These are phyloP conservation scores for Ustilago xerochloae DNA, from an alignment of 1,284 basidiomycete species.

Conservation along the genomic window DNA sequence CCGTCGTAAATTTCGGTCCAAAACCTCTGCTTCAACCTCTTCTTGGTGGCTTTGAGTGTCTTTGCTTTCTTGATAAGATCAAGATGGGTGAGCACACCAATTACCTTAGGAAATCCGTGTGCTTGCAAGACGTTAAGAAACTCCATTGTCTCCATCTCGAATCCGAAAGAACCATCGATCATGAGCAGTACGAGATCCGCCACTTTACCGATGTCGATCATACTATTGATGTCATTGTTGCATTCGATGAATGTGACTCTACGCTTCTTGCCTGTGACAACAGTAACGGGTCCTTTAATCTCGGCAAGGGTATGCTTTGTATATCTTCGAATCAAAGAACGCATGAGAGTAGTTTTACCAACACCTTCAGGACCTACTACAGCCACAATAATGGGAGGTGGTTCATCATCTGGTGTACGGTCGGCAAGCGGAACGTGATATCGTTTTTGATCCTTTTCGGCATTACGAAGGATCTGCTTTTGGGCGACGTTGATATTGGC, in stretches of 20 bases:
- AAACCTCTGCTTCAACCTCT: slow-evolving; percentile 96
- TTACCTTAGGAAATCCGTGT: slow-evolving; percentile 98
- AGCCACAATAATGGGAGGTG: slow-evolving; percentile 95
- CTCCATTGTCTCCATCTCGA: slow-evolving; percentile 99
- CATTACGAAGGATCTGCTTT: slow-evolving; percentile 86
- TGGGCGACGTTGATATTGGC: slow-evolving; percentile 71
- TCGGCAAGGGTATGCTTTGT: slow-evolving; percentile 94
- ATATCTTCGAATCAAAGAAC: slow-evolving; percentile 89
- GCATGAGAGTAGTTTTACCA: slow-evolving; percentile 93
- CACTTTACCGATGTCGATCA: slow-evolving; percentile 97
- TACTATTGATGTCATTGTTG: slow-evolving; percentile 96
- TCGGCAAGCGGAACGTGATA: slow-evolving; percentile 96
- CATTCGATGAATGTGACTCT: slow-evolving; percentile 96
- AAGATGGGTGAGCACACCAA: slow-evolving; percentile 93
- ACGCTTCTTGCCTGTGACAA: slow-evolving; percentile 89
- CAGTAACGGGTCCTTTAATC: slow-evolving; percentile 91
- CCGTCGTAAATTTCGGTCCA: slow-evolving; percentile 99
- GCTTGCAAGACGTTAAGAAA: slow-evolving; percentile 96
- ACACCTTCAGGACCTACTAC: slow-evolving; percentile 95
- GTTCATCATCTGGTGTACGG: slow-evolving; percentile 83
- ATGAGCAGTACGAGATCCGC: slow-evolving; percentile 95
- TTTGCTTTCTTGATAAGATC: slow-evolving; percentile 95
- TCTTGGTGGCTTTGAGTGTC: slow-evolving; percentile 89
- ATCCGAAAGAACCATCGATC: slow-evolving; percentile 97
- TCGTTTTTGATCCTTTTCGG: slow-evolving; percentile 91